A percentile compares a stretch with the other conserved stretches of the same genome.
Evolutionary conservation across 305 asterid genomes (phyloP).

Genomic region (Fraxinus xanthoxyloides): DNA sequence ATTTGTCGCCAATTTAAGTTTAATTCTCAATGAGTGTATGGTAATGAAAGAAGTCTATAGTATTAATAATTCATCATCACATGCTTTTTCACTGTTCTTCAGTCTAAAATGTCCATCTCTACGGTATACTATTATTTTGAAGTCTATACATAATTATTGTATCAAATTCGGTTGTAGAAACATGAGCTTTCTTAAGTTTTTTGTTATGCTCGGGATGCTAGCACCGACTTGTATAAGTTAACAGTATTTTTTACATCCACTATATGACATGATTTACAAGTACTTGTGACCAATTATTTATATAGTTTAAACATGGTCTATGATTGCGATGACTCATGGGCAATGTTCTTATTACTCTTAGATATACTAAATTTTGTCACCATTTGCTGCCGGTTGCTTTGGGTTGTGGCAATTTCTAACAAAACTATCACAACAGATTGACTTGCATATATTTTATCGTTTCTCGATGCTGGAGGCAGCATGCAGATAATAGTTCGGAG

Average conservation of each 20-base stretch:
- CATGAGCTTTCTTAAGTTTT: not conserved
- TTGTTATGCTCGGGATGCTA: not conserved
- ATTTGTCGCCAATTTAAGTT: not conserved
- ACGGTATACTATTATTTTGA: not conserved
- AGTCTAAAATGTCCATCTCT: not conserved
- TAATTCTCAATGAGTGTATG: not conserved
- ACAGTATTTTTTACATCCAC: not conserved
- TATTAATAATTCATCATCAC: not conserved
- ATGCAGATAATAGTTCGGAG: conserved; percentile 35
- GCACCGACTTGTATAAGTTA: not conserved
- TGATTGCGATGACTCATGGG: not conserved
- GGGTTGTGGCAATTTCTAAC: conserved; percentile 9
- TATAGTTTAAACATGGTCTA: not conserved
- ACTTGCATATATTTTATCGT: not conserved
- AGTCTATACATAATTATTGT: not conserved
- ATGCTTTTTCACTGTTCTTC: not conserved
- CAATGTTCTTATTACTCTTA: not conserved
- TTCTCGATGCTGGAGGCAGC: conserved; percentile 6
- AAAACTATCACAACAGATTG: conserved; percentile 20
- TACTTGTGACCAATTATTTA: not conserved
- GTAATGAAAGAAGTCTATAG: not conserved
- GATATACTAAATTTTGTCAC: conserved; percentile 4
- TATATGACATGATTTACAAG: not conserved
- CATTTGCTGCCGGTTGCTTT: not conserved
- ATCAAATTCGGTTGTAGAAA: not conserved